These are phyloP conservation scores for Helicostylum pulchrum DNA, from an alignment of 192 early-diverging fungal genomes.

Conservation along the genomic window DNA sequence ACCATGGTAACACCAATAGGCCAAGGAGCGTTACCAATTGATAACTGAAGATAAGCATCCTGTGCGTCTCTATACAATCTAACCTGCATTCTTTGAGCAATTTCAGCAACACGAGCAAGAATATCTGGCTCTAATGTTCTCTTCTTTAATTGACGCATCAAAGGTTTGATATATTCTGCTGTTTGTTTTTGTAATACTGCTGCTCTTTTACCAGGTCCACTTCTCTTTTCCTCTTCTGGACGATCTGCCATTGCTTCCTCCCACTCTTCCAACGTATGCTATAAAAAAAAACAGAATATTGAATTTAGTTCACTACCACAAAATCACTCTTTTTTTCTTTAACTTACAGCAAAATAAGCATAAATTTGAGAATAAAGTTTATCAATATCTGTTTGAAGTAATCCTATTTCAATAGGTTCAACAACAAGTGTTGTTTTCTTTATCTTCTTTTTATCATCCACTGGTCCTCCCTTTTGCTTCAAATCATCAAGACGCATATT, in stretches of 20 bases:
- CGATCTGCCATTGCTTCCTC: slow-evolving; percentile 69
- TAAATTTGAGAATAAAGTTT: slow-evolving; percentile 68
- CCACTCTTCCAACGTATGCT: slow-evolving; percentile 84
- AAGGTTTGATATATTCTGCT: slow-evolving; percentile 86
- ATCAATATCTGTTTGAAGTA: slow-evolving; percentile 79
- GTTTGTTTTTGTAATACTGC: slow-evolving; percentile 83
- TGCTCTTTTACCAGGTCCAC: slow-evolving; percentile 74
- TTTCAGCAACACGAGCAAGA: slow-evolving; percentile 86
- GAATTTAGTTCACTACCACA: background rate
- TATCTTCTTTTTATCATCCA: slow-evolving; percentile 41
- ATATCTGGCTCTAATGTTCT: slow-evolving; percentile 80
- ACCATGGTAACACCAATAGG: slow-evolving; percentile 96
- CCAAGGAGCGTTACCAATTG: slow-evolving; percentile 98
- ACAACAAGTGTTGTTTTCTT: slow-evolving; percentile 53
- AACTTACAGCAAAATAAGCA: slow-evolving; percentile 70
- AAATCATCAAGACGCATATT: slow-evolving; percentile 75
- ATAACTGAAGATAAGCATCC: slow-evolving; percentile 88
- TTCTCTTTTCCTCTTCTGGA: slow-evolving; percentile 76
- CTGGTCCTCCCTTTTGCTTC: slow-evolving; percentile 50
- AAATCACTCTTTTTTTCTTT: background rate
- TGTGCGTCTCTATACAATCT: slow-evolving; percentile 91
- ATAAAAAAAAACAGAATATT: background rate
- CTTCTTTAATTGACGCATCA: slow-evolving; percentile 81
- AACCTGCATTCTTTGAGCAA: slow-evolving; percentile 77
- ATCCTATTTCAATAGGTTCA: slow-evolving; percentile 60